Percentiles rank a stretch among this genome's conserved stretches.
phyloP scores from a whole-genome alignment of 768 basidiomycete genomes.

The Exidia glandulosa region DNA sequence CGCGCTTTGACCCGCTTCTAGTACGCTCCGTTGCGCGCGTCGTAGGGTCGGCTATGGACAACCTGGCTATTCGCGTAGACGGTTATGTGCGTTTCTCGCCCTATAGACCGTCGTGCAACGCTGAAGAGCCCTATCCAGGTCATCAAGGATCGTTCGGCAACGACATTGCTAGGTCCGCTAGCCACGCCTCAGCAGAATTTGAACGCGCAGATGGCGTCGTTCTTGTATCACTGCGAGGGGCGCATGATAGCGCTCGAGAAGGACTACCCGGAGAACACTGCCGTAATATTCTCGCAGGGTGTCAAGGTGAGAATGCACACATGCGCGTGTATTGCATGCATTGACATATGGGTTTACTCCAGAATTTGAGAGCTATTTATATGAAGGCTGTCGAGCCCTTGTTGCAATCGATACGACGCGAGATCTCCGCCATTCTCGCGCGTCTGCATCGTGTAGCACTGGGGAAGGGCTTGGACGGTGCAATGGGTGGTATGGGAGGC shows the following conservation, averaged over 20 bases:
- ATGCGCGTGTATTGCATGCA: neutral
- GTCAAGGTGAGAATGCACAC: constrained; percentile 45
- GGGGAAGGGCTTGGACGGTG: constrained; percentile 56
- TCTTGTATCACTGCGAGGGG: constrained; percentile 65
- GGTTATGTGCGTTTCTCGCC: constrained; percentile 41
- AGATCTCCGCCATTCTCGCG: constrained; percentile 67
- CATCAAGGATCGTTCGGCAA: constrained; percentile 66
- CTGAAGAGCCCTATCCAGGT: constrained; percentile 34
- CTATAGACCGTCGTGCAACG: neutral
- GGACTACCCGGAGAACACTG: constrained; percentile 56
- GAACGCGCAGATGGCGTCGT: constrained; percentile 72
- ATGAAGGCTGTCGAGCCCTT: constrained; percentile 32
- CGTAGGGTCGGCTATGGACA: constrained; percentile 57
- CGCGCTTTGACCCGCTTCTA: constrained; percentile 84
- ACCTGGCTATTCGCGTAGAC: constrained; percentile 52
- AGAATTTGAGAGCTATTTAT: neutral
- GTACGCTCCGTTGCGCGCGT: constrained; percentile 70
- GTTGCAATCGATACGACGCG: constrained; percentile 62
- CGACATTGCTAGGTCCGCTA: constrained; percentile 59
- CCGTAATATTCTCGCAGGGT: constrained; percentile 39
- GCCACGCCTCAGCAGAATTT: constrained; percentile 68
- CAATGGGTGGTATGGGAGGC: constrained; percentile 31
- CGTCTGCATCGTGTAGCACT: constrained; percentile 82
- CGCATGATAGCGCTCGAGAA: constrained; percentile 53
- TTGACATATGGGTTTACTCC: neutral